These are phyloP conservation scores for Penicillium cosmopolitanum DNA, from an alignment of 495 filamentous ascomycete genomes.

Conservation along the genomic window DNA sequence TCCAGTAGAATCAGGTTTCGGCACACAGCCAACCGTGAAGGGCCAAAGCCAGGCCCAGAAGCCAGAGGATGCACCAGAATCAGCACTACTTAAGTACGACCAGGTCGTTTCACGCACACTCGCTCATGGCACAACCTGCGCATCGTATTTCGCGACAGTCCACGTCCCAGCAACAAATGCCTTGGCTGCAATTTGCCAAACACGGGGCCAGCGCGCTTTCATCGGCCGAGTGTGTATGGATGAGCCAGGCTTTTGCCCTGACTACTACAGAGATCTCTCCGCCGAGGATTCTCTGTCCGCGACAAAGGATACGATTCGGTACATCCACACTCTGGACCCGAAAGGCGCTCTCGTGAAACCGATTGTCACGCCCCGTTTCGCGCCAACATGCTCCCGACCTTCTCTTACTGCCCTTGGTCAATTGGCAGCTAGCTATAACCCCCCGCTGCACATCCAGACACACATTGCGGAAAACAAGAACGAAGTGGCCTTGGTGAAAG, in stretches of 20 bases:
- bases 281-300: slow-evolving; percentile 57
- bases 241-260: slow-evolving; percentile 60
- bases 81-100: slow-evolving; percentile 66
- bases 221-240: slow-evolving; percentile 95
- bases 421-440: slow-evolving; percentile 59
- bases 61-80: slow-evolving; percentile 35
- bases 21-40: slow-evolving; percentile 15
- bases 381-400: slow-evolving; percentile 68
- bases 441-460: slow-evolving; percentile 76
- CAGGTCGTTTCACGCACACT: slow-evolving; percentile 78
- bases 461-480: slow-evolving; percentile 84
- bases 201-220: slow-evolving; percentile 82
- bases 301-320: slow-evolving; percentile 63
- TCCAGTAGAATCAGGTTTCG: slow-evolving; percentile 79
- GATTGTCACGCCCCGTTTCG: slow-evolving; percentile 91
- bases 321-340: slow-evolving; percentile 72
- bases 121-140: slow-evolving; percentile 89
- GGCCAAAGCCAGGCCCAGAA: slow-evolving; percentile 42
- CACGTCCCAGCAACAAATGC: slow-evolving; percentile 83
- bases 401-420: slow-evolving; percentile 64
- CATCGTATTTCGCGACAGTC: slow-evolving; percentile 90
- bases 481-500: slow-evolving; percentile 70
- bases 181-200: slow-evolving; percentile 77
- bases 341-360: slow-evolving; percentile 63
- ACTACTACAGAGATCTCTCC: slow-evolving; percentile 73